These are phyloP conservation scores for Rhytidhysteron rufulum DNA, from an alignment of 2,329 filamentous ascomycete genomes.

Conservation along the genomic window DNA sequence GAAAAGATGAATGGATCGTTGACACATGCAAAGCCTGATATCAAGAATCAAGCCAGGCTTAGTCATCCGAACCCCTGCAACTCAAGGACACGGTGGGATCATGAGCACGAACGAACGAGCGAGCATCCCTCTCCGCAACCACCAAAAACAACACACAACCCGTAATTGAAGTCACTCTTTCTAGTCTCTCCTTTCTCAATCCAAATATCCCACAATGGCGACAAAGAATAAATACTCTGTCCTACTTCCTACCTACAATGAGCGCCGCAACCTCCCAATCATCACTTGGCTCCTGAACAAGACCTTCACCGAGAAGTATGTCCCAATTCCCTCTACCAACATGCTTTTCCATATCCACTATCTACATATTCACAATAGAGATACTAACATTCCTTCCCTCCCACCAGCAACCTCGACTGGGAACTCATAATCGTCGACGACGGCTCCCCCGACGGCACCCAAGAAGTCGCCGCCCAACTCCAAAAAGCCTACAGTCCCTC, in stretches of 20 bases:
- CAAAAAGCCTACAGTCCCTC: slow-evolving; percentile 73
- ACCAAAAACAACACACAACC: not conserved
- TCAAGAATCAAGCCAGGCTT: no score
- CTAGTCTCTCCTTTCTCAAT: not conserved
- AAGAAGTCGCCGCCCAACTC: slow-evolving; percentile 85
- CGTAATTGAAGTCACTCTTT: not conserved
- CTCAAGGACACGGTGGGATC: not conserved
- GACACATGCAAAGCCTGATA: not conserved
- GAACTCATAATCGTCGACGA: slow-evolving; percentile 98
- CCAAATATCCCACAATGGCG: slow-evolving; percentile 30
- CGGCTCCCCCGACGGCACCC: slow-evolving; percentile 92
- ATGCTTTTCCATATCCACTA: slow-evolving; percentile 3
- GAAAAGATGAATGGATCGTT: not conserved
- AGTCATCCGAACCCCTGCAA: not conserved
- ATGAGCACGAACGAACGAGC: no score
- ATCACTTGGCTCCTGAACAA: slow-evolving; percentile 90
- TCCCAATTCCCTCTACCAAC: slow-evolving; percentile 1
- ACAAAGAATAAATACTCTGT: slow-evolving; percentile 84
- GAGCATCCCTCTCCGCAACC: not conserved
- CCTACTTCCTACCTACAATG: slow-evolving; percentile 97
- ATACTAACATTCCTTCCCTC: slow-evolving; percentile 1
- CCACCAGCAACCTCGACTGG: slow-evolving; percentile 82
- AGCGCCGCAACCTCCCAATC: slow-evolving; percentile 94
- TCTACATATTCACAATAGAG: not conserved
- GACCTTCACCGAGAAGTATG: slow-evolving; percentile 84